Evolutionary conservation across 2,329 filamentous ascomycete genomes (phyloP), one percentile per base, ranked within the genome.

Genomic region (Fusarium sp.): DNA sequence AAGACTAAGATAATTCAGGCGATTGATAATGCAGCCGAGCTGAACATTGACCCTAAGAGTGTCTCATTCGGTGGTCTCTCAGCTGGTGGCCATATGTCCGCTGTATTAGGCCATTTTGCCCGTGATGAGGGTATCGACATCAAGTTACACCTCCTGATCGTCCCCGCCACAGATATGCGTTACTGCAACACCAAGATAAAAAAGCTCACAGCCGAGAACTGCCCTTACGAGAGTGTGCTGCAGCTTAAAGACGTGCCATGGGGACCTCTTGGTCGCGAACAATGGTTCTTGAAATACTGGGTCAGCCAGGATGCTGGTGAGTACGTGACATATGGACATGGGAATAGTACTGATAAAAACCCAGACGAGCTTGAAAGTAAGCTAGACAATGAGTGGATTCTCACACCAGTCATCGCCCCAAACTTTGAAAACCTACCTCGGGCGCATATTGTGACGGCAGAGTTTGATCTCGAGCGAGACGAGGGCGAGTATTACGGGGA

Each of bases 61-160:
- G 14, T 58, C 6, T 58, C 54, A 4, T 55, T 55, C 3, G 54
- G 54, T 1, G 54, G 54, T 5, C 54, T 58, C 6, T 58, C 54
- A 1, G 54, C 48, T 0, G 54, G 54, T 11, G 54, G 54, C 0
- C 54, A 58, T 9, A 58, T 58, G 48, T 27, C 54, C 5, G 54
- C 54, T 11, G 48, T 58, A 14, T 14, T 58, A 0, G 48, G 29
- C 1, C 54, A 58, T 4, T 55, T 58, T 4, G 48, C 48, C 8
- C 54, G 48, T 3, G 54, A 58, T 2, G 54, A 58, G 11, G 54
- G 31, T 0, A 33, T 58, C 2, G 8, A 45, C 0, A 55, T 58
- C 14, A 54, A 33, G 2, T 11, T 58, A 3, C 54, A 58, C 7
- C 48, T 58, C 8, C 10, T 58, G 48, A 55, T 58, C 10, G 54